A percentile compares a stretch with the other conserved stretches of the same genome.
These are phyloP conservation scores for Mycena latifolia DNA, from an alignment of 768 basidiomycete genomes.

Conservation along the genomic window DNA sequence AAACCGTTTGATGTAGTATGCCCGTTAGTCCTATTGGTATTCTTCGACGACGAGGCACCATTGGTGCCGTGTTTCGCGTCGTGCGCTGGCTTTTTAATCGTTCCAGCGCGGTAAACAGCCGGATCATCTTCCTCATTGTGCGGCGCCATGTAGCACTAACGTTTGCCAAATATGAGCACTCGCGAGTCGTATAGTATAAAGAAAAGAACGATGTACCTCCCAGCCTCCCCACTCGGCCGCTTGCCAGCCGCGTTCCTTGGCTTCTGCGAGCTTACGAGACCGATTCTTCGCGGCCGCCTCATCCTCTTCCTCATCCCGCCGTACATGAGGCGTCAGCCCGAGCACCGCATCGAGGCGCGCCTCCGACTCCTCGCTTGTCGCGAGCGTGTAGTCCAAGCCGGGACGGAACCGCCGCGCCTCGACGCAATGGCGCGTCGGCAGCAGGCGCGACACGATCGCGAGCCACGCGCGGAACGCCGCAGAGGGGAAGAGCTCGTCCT, in stretches of 20 bases:
- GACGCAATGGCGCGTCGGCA: slow-evolving; percentile 79
- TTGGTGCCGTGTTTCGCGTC: slow-evolving; percentile 34
- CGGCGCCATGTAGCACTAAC: slow-evolving; percentile 92
- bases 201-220: slow-evolving; percentile 71
- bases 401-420: slow-evolving; percentile 92
- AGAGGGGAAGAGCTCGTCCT: slow-evolving; percentile 84
- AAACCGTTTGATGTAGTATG: slow-evolving; percentile 18
- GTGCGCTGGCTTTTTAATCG: slow-evolving; percentile 51
- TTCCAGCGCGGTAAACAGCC: slow-evolving; percentile 86
- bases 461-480: slow-evolving; percentile 94
- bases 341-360: slow-evolving; percentile 88
- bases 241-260: slow-evolving; percentile 67
- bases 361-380: slow-evolving; percentile 86
- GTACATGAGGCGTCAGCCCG: slow-evolving; percentile 81
- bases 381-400: slow-evolving; percentile 95
- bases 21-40: slow-evolving; percentile 33
- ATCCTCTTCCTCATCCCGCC: slow-evolving; percentile 43
- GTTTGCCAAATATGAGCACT: background rate
- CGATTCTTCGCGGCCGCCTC: slow-evolving; percentile 44
- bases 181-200: slow-evolving; percentile 14
- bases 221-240: slow-evolving; percentile 91
- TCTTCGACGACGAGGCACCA: slow-evolving; percentile 26
- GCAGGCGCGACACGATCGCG: slow-evolving; percentile 73
- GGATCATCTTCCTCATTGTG: slow-evolving; percentile 97
- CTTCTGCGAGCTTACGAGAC: slow-evolving; percentile 44